These are phyloP conservation scores for Rubia tinctorum DNA, from an alignment of 305 asterid genomes.

Conservation along the genomic window DNA sequence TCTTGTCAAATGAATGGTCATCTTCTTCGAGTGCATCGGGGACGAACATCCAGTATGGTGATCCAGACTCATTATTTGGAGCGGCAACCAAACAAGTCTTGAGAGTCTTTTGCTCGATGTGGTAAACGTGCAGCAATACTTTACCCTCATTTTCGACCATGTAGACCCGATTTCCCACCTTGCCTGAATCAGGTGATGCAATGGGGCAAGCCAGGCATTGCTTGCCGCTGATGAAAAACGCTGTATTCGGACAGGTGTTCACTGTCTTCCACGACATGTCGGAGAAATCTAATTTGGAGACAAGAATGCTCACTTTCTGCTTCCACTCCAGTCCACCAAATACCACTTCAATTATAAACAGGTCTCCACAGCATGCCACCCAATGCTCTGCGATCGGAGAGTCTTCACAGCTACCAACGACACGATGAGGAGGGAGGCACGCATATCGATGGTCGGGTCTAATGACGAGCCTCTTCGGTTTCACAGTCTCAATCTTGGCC, in stretches of 20 bases:
- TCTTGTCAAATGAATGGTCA: neutral
- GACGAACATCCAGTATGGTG: neutral
- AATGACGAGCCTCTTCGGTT: neutral
- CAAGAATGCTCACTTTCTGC: neutral
- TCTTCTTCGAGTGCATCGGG: neutral
- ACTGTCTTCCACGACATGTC: neutral
- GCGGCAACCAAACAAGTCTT: neutral
- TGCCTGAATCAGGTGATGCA: neutral
- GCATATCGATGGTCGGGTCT: neutral
- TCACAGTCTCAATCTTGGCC: neutral
- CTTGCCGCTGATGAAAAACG: neutral
- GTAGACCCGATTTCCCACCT: neutral
- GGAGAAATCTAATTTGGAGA: conserved; percentile 1
- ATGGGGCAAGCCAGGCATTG: neutral
- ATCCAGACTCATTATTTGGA: neutral
- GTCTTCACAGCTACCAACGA: too few species aligned
- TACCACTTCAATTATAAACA: neutral
- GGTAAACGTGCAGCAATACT: neutral
- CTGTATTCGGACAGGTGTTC: neutral
- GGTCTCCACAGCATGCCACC: neutral
- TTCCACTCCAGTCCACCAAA: neutral
- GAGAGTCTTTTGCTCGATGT: neutral
- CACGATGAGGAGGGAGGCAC: too few species aligned
- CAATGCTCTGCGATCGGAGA: too few species aligned
- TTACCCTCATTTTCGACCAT: neutral